These are phyloP conservation scores for Nitzschia inconspicua DNA, from an alignment of 108 stramenopile species.

Conservation along the genomic window DNA sequence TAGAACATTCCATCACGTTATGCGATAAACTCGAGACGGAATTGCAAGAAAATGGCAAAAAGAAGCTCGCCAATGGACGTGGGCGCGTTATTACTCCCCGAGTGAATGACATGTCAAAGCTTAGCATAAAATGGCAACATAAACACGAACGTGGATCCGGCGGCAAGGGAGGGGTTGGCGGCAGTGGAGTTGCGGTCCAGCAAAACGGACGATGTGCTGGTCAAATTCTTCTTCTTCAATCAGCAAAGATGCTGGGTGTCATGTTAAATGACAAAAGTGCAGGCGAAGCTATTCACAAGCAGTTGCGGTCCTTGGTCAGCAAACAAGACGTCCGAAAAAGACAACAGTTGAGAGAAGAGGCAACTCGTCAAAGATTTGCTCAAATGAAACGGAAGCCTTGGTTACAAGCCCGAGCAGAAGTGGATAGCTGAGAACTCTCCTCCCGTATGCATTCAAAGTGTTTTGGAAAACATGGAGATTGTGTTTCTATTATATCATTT, in stretches of 20 bases:
- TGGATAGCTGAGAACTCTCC: conserved; percentile 15
- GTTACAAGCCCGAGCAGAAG: conserved; percentile 59
- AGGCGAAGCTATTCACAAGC: conserved; percentile 79
- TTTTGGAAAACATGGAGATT: too few species aligned
- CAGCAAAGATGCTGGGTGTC: conserved; percentile 70
- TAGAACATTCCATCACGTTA: conserved; percentile 69
- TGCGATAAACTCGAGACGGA: conserved; percentile 74
- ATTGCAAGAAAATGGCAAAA: conserved; percentile 19
- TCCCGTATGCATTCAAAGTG: too few species aligned
- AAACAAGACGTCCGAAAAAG: conserved; percentile 66
- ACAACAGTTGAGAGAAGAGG: conserved; percentile 54
- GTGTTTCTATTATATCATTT: too few species aligned
- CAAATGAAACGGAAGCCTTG: conserved; percentile 90
- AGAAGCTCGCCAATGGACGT: conserved; percentile 17
- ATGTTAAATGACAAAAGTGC: conserved; percentile 59
- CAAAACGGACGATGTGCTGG: conserved; percentile 63
- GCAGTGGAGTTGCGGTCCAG: conserved; percentile 38
- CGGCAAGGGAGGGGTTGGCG: conserved; percentile 83
- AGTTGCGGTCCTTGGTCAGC: conserved; percentile 58
- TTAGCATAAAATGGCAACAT: conserved; percentile 89
- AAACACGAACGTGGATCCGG: conserved; percentile 84
- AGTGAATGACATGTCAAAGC: conserved; percentile 69
- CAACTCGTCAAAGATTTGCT: conserved; percentile 63
- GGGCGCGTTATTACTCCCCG: conserved; percentile 56
- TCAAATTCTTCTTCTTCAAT: conserved; percentile 74